Evolutionary conservation across 805 yeast species (phyloP).

Genomic region (Saccharomyces paradoxus): DNA sequence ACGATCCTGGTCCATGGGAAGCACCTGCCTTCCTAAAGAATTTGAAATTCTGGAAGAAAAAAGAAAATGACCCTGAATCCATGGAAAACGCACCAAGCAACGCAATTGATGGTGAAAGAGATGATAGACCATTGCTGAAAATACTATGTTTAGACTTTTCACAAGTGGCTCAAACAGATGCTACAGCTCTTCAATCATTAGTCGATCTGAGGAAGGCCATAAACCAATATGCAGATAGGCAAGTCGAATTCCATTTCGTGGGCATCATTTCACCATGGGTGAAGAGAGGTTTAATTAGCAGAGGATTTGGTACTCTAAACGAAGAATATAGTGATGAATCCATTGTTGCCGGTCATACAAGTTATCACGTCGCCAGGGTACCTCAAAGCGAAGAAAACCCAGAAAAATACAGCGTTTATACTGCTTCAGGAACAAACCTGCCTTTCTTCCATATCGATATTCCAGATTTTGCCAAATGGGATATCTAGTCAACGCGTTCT

Average conservation of each 20-base stretch:
- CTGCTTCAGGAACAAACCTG: slow-evolving; percentile 27
- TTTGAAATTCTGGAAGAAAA: slow-evolving; percentile 15
- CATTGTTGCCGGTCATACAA: slow-evolving; percentile 27
- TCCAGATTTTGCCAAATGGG: slow-evolving; percentile 31
- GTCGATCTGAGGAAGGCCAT: slow-evolving; percentile 69
- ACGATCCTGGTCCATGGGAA: slow-evolving; percentile 59
- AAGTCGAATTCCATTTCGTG: slow-evolving; percentile 82
- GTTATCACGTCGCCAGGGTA: slow-evolving; percentile 24
- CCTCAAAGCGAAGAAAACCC: slow-evolving; percentile 10
- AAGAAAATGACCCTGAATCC: slow-evolving; percentile 17
- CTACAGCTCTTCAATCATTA: slow-evolving; percentile 71
- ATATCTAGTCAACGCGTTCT: slow-evolving; percentile 6
- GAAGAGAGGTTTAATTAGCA: slow-evolving; percentile 61
- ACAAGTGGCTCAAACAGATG: slow-evolving; percentile 65
- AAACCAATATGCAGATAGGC: slow-evolving; percentile 66
- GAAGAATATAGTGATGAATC: slow-evolving; percentile 32
- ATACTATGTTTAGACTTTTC: slow-evolving; percentile 77
- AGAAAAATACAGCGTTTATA: slow-evolving; percentile 11
- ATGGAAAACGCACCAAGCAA: background rate
- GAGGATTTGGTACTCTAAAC: slow-evolving; percentile 64
- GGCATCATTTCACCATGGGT: slow-evolving; percentile 85
- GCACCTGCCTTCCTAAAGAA: slow-evolving; percentile 32
- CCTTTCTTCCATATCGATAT: slow-evolving; percentile 33
- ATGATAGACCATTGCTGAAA: slow-evolving; percentile 58
- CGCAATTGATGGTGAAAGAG: slow-evolving; percentile 15